Evolutionary conservation across 768 basidiomycete genomes (phyloP).

Genomic region (Tremella mesenterica): DNA sequence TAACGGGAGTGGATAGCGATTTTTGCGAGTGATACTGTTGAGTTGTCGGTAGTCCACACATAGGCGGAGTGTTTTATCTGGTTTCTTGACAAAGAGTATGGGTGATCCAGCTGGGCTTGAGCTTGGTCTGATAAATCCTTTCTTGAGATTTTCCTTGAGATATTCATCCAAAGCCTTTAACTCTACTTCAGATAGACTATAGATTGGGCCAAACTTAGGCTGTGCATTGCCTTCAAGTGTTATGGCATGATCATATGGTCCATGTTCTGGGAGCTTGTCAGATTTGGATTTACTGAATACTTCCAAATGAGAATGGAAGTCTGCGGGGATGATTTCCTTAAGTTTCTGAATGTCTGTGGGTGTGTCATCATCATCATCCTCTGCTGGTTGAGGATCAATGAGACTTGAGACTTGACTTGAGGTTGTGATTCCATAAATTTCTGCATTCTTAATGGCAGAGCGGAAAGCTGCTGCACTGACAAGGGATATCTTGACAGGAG

Average conservation of each 20-base stretch:
- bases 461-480: conserved; percentile 2
- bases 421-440: conserved; percentile 1
- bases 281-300: conserved; percentile 17
- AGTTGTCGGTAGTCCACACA: no score
- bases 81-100: no score
- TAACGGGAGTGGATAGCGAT: conserved; percentile 23
- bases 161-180: no score
- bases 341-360: background rate
- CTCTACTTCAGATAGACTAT: no score
- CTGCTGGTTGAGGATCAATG: conserved; percentile 6
- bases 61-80: no score
- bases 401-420: background rate
- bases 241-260: conserved; percentile 19
- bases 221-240: no score
- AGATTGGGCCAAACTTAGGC: no score
- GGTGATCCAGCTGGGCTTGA: no score
- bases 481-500: background rate
- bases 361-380: conserved; percentile 2
- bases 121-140: no score
- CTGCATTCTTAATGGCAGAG: conserved; percentile 1
- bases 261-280: conserved; percentile 16
- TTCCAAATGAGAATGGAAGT: background rate
- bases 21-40: no score
- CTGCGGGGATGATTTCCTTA: background rate
- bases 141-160: no score